A percentile compares a stretch with the other conserved stretches of the same genome.
These are phyloP conservation scores for Cryptococcus wingfieldii DNA, from an alignment of 1,284 basidiomycete genomes.

Conservation along the genomic window DNA sequence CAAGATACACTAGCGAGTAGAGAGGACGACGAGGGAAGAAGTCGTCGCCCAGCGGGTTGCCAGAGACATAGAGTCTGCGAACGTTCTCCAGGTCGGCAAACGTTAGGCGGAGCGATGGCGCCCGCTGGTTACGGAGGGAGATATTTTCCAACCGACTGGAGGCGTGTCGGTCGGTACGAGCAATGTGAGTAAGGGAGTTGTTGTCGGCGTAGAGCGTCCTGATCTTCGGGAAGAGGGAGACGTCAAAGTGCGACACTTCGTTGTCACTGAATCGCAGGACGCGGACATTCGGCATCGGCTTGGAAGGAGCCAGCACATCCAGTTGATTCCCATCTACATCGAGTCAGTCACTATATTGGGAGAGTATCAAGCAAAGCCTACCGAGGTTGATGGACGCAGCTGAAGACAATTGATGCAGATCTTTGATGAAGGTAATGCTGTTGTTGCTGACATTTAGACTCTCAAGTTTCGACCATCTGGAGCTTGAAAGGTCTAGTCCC, in stretches of 20 bases:
- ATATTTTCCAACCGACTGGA: constrained; percentile 74
- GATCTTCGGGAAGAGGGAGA: constrained; percentile 64
- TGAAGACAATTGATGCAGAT: constrained; percentile 60
- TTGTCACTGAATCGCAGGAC: constrained; percentile 84
- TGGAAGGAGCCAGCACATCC: constrained; percentile 20
- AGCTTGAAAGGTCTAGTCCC: constrained; percentile 60
- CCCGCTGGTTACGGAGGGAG: constrained; percentile 79
- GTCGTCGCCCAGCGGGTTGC: constrained; percentile 46
- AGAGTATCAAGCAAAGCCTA: constrained; percentile 50
- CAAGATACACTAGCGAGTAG: constrained; percentile 87
- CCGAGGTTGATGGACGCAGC: constrained; percentile 74
- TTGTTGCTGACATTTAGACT: constrained; percentile 80
- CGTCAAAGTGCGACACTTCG: constrained; percentile 64
- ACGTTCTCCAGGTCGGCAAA: constrained; percentile 77
- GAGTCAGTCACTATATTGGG: neutral
- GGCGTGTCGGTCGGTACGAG: constrained; percentile 46
- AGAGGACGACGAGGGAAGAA: constrained; percentile 59
- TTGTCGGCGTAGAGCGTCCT: constrained; percentile 90
- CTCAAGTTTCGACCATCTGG: constrained; percentile 75
- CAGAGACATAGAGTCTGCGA: constrained; percentile 89
- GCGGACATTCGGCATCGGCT: constrained; percentile 63
- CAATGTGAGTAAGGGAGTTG: constrained; percentile 60
- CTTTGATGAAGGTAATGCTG: constrained; percentile 58
- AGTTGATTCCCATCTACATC: constrained; percentile 66
- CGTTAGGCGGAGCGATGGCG: constrained; percentile 43